Evolutionary conservation across 2,329 filamentous ascomycete genomes (phyloP).

Genomic region (Arthrinium phaeospermum): DNA sequence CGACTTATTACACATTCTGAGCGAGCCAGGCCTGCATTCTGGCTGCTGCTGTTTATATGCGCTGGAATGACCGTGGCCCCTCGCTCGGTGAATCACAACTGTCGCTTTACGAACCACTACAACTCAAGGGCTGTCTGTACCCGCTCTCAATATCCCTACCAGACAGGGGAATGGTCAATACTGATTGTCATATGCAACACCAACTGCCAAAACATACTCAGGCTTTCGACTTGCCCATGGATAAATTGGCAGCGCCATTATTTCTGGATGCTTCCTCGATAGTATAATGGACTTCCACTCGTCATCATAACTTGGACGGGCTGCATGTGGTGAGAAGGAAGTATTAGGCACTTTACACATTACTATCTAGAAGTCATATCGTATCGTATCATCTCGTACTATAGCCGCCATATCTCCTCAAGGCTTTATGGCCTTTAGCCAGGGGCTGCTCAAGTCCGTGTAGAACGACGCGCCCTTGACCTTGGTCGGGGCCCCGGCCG

Average conservation of each 20-base stretch:
- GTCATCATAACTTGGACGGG: not conserved
- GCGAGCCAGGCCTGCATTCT: too few species aligned
- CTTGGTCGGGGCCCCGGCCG: constrained; percentile 43
- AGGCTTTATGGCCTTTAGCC: constrained; percentile 36
- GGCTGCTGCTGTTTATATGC: too few species aligned
- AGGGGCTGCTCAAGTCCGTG: constrained; percentile 49
- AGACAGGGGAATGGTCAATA: not conserved
- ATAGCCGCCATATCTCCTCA: constrained; percentile 18
- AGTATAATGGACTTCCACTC: not conserved
- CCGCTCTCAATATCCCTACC: too few species aligned
- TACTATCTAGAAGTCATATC: not conserved
- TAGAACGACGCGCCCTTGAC: constrained; percentile 57
- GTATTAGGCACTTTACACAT: not conserved
- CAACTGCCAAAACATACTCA: not conserved
- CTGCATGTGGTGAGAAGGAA: not conserved
- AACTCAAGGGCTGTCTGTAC: too few species aligned
- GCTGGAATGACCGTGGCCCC: too few species aligned
- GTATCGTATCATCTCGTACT: not conserved
- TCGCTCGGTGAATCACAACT: too few species aligned
- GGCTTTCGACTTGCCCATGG: not conserved
- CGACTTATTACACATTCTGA: too few species aligned
- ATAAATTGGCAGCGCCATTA: not conserved
- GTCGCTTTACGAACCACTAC: too few species aligned
- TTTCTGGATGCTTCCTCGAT: not conserved
- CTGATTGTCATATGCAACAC: not conserved